Evolutionary conservation across 768 basidiomycete species (phyloP), one percentile per base, ranked within the genome.

Genomic region (Roridomyces roridus): DNA sequence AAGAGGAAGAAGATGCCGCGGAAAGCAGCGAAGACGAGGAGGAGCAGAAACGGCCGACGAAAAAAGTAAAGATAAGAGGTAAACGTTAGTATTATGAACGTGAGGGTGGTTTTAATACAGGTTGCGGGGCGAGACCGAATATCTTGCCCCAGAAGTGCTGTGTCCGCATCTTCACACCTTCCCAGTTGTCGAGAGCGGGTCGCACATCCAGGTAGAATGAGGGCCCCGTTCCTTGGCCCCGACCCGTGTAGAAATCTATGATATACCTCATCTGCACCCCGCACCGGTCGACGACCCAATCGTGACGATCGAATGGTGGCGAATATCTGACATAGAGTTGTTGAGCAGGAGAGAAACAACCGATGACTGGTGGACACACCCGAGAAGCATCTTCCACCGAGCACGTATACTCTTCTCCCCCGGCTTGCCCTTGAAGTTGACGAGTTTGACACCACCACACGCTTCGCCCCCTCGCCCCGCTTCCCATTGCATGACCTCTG

Each of bases 221-320:
- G 14, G 92, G 73, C 52, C 84, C 79, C 11, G 83, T 65, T 12
- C 72, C 76, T 23, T 76, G 66, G 41, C 71, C 76, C 29, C 85
- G 85, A 17, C 96, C 96, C 4, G 92, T 91, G 77, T 99, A 99
- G 74, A 98, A 99, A 74, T 99, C 97, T 66, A 99, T 97, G 56
- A 99, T 86, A 76, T 99, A 99, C 46, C 96, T 88, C 69, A 94
- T 80, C 54, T 85, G 86, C 9, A 84, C 85, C 6, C 95, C 96
- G 68, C 96, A 97, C 29, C 96, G 87, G 71, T 97, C 94, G 46
- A 99, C 87, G 46, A 93, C 72, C 97, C 97, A 99, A 71, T 98
- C 96, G 64, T 99, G 97, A 50, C 94, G 80, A 71, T 99, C 97
- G 73, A 99, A 99, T 0, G 97, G 97, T 21, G 92, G 81, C 24